Evolutionary conservation across 148 eudicot species (phyloP), one percentile per base, ranked within the genome.

Genomic region (Hydrangea macrophylla): DNA sequence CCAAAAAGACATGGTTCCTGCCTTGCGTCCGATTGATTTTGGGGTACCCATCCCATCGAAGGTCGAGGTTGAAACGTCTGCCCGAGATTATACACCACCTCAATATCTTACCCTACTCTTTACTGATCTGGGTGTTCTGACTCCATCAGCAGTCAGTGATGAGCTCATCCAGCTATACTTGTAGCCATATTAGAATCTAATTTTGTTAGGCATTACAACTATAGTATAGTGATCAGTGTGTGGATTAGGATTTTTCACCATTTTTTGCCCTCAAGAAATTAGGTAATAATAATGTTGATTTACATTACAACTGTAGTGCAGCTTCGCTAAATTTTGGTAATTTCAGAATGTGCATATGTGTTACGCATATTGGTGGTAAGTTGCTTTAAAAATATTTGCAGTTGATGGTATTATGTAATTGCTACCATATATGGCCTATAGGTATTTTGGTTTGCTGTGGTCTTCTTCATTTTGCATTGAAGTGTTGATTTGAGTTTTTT

Each of bases 1-100:
- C 77, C 98, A 93, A 70, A 93, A 93, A 74, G 98, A 92, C 81
- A 81, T 93, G 98, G 89, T 84, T 15, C 98, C 98, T 33, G 98
- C 98, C 20, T 58, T 90, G 68, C 98, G 96, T 17, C 96, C 96
- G 1, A 88, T 93, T 37, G 98, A 93, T 69, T 93, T 93, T 71
- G 98, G 98, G 20, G 98, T 93, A 32, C 98, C 98, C 3, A 87
- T 93, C 50, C 98, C 98, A 24, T 81, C 95, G 37, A 88, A 86
- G 84, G 98, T 93, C 32, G 96, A 88, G 77, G 95, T 93, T 26
- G 98, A 93, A 74, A 88, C 86, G 58, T 93, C 98, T 2, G 98
- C 98, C 22, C 79, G 98, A 32, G 98, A 93, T 77, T 93, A 93
- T 69, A 93, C 98, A 18, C 98, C 98, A 12, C 98, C 98, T 18